A percentile compares a stretch with the other conserved stretches of the same genome.
Evolutionary conservation across 2,329 filamentous ascomycete genomes (phyloP).

Genomic region (Ascochyta pisi): DNA sequence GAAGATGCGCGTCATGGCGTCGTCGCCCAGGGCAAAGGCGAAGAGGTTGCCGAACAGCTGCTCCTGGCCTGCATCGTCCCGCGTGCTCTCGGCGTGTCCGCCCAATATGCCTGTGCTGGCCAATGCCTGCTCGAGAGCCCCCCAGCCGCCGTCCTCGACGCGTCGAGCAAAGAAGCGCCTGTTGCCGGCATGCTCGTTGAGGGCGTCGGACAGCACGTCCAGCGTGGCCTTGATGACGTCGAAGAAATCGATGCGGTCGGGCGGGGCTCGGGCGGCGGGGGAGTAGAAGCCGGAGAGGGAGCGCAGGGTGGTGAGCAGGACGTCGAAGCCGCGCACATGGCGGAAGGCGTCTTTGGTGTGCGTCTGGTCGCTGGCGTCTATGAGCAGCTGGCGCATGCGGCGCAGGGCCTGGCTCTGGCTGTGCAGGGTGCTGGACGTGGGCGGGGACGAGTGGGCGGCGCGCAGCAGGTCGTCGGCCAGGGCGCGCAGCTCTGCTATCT

Average conservation of each 20-base stretch:
- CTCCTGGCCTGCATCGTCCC: slow-evolving; percentile 58
- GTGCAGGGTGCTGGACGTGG: slow-evolving; percentile 43
- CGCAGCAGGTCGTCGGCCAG: slow-evolving; percentile 46
- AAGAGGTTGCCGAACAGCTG: slow-evolving; percentile 85
- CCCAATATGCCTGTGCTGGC: slow-evolving; percentile 65
- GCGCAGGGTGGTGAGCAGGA: slow-evolving; percentile 72
- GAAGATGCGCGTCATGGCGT: slow-evolving; percentile 74
- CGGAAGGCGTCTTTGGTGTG: slow-evolving; percentile 81
- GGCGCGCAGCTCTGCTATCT: slow-evolving; percentile 48
- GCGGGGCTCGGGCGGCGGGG: slow-evolving; percentile 64
- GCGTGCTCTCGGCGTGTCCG: slow-evolving; percentile 39
- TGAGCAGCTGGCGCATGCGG: slow-evolving; percentile 70
- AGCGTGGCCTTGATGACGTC: slow-evolving; percentile 74
- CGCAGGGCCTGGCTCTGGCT: slow-evolving; percentile 61
- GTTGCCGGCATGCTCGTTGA: slow-evolving; percentile 84
- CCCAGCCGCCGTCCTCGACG: slow-evolving; percentile 80
- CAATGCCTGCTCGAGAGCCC: slow-evolving; percentile 75
- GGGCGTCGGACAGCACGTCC: slow-evolving; percentile 74
- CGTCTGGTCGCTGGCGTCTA: slow-evolving; percentile 58
- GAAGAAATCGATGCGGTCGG: slow-evolving; percentile 71
- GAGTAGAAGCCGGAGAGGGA: slow-evolving; percentile 79
- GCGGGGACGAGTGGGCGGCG: slow-evolving; percentile 39
- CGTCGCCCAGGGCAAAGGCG: slow-evolving; percentile 80
- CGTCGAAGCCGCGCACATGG: slow-evolving; percentile 78
- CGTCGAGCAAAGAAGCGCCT: slow-evolving; percentile 82